phyloP scores from a whole-genome alignment of 805 yeast species.

The Ogataea ganodermae region DNA sequence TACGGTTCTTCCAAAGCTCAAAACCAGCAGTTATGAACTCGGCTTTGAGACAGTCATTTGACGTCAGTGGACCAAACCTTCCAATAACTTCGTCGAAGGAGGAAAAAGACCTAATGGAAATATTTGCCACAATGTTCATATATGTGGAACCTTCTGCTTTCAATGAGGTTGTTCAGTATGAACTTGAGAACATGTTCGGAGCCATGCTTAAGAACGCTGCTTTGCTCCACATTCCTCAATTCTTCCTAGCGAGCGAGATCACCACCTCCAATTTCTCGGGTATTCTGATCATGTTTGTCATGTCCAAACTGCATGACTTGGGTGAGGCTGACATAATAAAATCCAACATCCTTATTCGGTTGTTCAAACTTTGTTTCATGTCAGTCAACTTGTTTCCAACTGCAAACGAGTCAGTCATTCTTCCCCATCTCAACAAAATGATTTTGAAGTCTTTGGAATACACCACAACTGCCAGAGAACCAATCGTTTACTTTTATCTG shows the following conservation, averaged over 20 bases:
- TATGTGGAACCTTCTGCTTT: constrained; percentile 95
- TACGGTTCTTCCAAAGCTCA: constrained; percentile 67
- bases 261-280: constrained; percentile 92
- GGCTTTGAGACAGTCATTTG: constrained; percentile 46
- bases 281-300: constrained; percentile 72
- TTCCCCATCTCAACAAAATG: constrained; percentile 84
- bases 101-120: constrained; percentile 94
- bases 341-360: constrained; percentile 77
- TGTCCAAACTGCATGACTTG: constrained; percentile 68
- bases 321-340: constrained; percentile 79
- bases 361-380: constrained; percentile 93
- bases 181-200: constrained; percentile 74
- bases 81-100: constrained; percentile 90
- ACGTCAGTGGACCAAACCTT: constrained; percentile 75
- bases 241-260: constrained; percentile 90
- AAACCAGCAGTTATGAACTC: constrained; percentile 45
- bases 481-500: constrained; percentile 83
- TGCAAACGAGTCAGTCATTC: constrained; percentile 80
- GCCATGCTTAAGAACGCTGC: constrained; percentile 84
- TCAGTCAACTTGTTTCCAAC: constrained; percentile 90
- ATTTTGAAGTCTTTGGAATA: constrained; percentile 77
- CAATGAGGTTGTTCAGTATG: constrained; percentile 84
- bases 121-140: constrained; percentile 88
- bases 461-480: constrained; percentile 86
- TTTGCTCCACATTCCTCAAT: constrained; percentile 86